Conservation (phyloP, 2,329 filamentous ascomycete species). For the Trichoderma guizhouense region DNA sequence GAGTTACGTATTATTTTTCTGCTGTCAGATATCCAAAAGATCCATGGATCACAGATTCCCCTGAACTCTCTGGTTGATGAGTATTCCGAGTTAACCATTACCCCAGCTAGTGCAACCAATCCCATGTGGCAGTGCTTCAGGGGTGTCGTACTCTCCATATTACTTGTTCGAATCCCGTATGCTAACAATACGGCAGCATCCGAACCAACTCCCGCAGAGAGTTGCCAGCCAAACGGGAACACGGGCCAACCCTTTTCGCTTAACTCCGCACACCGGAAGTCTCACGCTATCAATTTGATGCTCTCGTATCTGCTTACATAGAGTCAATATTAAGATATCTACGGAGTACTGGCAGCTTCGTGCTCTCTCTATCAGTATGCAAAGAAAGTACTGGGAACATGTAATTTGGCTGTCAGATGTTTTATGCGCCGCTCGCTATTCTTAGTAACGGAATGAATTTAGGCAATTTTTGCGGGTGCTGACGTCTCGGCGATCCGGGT, state of each 20-base stretch:
- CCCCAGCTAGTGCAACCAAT: not conserved
- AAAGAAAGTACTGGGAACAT: not conserved
- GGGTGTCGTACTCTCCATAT: not conserved
- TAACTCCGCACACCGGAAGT: not conserved
- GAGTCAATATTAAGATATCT: not conserved
- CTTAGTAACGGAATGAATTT: not conserved
- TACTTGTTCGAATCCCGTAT: not conserved
- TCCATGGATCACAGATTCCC: not conserved
- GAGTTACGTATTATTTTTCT: too few species aligned
- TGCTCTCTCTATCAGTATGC: not conserved
- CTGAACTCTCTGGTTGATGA: not conserved
- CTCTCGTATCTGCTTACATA: not conserved
- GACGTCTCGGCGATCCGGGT: not conserved
- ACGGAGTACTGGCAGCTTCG: not conserved
- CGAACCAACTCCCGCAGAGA: not conserved
- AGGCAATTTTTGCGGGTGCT: not conserved
- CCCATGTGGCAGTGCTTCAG: not conserved
- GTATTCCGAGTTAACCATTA: conserved; percentile 3
- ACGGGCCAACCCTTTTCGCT: not conserved
- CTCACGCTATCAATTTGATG: not conserved
- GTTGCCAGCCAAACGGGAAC: not conserved
- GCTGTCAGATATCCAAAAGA: not conserved
- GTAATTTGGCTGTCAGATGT: not conserved
- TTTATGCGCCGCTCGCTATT: not conserved
- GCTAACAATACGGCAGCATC: not conserved